Base-by-base conservation (phyloP, 2,329 filamentous ascomycete genomes). In the Paecilomyces sp. region DNA sequence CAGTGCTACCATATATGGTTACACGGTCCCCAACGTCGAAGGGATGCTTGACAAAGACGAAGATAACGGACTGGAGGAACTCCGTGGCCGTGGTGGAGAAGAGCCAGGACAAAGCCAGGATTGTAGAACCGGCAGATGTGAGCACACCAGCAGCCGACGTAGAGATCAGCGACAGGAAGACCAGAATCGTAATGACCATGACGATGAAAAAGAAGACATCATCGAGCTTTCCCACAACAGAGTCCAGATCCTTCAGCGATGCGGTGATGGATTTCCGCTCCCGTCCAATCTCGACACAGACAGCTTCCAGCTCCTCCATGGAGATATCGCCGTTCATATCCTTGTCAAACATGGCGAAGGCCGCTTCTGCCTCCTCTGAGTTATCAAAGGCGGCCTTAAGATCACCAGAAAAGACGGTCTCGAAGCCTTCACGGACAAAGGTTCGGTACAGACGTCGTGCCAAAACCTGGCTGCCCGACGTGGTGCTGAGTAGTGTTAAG, bases 281-380 rank as follows among this genome's bases (percentile, higher is more conserved):
- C 15, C 93, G 85, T 36, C 93, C 92, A 64, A 97, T 94, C 70
- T 97, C 93, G 57, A 96, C 92, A 75, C 91, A 96, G 25, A 95
- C 92, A 24, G 90, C 86, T 74, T 97, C 92, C 24, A 97, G 84
- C 72, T 97, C 93, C 68, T 96, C 91, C 85, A 96, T 92, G 0
- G 90, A 95, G 56, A 97, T 96, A 69, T 97, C 93, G 3, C 92
- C 93, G 64, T 97, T 97, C 79, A 97, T 85, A 68, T 97, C 93
- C 71, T 94, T 95, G 77, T 97, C 93, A 66, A 97, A 97, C 80
- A 97, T 92, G 66, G 82, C 81, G 68, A 97, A 97, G 0, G 92
- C 92, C 2, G 89, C 89, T 58, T 94, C 89, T 0, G 92, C 91
- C 70, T 97, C 93, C 13, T 97, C 92, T 18, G 88, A 83, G 25